Evolutionary conservation across 2,329 filamentous ascomycete genomes (phyloP), one percentile per base, ranked within the genome.

Genomic region (Trichoderma sp.): DNA sequence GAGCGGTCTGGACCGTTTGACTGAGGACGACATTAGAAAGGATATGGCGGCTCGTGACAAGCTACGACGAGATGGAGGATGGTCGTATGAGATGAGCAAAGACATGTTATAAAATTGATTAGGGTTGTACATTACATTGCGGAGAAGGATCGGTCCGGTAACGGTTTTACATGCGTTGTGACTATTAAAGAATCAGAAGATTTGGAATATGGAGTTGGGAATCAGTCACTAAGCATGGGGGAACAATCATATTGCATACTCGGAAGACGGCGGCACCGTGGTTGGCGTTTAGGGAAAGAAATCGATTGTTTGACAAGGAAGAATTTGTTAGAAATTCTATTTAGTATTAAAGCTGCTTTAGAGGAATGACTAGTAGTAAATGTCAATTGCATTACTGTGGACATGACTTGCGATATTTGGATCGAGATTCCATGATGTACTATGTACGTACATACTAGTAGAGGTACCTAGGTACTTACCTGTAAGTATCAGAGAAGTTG

Each of bases 11-110:
- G 96, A 99, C 73, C 81, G 84, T 64, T 83, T 99, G 73, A 97
- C 94, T 0, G 90, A 94, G 72, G 94, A 96, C 68, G 94, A 97
- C 75, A 92, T 96, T 74, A 83, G 87, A 64, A 91, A 88, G 76
- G 94, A 97, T 80, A 81, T 91, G 73, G 90, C 91, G 69, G 91
- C 91, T 67, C 86, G 94, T 70, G 92, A 96, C 78, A 87, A 89
- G 75, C 84, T 97, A 76, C 87, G 91, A 61, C 84, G 90, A 70
- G 92, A 97, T 72, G 94, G 94, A 5, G 93, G 92, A 1, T 97
- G 94, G 94, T 89, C 87, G 57, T 94, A 91, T 76, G 86, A 87
- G 72, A 79, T 86, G 74, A 82, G 83, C 71, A 79, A 78, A 72
- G 82, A 84, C 27, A 78, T 82, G 78, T 74, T 78, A 67, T 84